phyloP scores from a whole-genome alignment of 331 rosid genomes.

The Dryas integrifolia region DNA sequence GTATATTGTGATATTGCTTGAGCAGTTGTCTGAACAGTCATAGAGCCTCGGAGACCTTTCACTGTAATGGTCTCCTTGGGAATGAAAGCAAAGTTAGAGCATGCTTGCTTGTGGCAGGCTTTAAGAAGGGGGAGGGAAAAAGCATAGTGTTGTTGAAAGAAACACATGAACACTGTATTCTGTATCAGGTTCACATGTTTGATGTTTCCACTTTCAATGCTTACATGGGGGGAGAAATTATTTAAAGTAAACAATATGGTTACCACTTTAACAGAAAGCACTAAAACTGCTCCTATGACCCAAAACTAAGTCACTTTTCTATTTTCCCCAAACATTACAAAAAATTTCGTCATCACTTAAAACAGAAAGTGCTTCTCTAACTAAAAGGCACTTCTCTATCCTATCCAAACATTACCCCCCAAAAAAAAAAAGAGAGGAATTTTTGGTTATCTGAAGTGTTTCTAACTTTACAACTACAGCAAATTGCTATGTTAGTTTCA shows the following conservation, averaged over 20 bases:
- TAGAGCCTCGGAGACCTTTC: too few species aligned
- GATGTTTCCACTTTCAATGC: slow-evolving; percentile 1
- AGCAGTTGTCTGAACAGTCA: too few species aligned
- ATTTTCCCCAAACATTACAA: too few species aligned
- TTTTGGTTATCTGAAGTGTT: background rate
- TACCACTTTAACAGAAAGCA: background rate
- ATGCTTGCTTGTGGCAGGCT: slow-evolving; percentile 21
- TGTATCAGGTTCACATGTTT: slow-evolving; percentile 9
- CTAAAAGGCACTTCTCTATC: too few species aligned
- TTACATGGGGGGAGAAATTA: background rate
- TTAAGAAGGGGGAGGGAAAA: background rate
- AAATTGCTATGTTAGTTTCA: background rate
- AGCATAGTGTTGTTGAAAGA: background rate
- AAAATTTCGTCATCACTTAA: too few species aligned
- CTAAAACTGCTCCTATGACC: too few species aligned
- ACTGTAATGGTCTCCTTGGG: background rate
- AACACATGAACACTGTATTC: background rate
- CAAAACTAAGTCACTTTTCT: too few species aligned
- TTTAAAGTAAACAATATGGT: too few species aligned
- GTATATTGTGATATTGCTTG: too few species aligned
- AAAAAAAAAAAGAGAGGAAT: too few species aligned
- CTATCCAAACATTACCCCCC: too few species aligned
- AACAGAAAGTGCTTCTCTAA: too few species aligned
- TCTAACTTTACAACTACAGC: background rate
- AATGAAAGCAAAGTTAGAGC: slow-evolving; percentile 5